Evolutionary conservation across 768 basidiomycete species (phyloP).

Genomic region (Asterophora parasitica): DNA sequence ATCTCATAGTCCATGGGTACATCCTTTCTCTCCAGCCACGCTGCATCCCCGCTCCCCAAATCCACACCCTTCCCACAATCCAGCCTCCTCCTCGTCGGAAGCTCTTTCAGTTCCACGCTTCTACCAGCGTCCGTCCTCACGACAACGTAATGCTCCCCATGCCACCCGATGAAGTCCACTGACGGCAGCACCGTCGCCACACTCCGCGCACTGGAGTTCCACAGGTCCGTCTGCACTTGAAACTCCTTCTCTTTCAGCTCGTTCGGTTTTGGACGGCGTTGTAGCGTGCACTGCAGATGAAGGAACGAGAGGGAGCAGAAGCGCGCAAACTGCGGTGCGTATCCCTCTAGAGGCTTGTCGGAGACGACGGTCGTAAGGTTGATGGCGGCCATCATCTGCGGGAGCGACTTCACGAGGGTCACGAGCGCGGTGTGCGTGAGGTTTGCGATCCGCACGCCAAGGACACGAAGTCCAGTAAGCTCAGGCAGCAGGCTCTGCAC

Average conservation of each 20-base stretch:
- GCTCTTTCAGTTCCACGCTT: slow-evolving; percentile 50
- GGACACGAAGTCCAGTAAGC: slow-evolving; percentile 45
- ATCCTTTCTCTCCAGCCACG: slow-evolving; percentile 68
- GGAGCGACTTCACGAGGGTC: slow-evolving; percentile 37
- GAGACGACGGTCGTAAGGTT: slow-evolving; percentile 47
- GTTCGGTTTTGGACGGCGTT: slow-evolving; percentile 50
- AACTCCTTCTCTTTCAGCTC: slow-evolving; percentile 58
- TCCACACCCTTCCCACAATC: slow-evolving; percentile 68
- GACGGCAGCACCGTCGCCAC: slow-evolving; percentile 47
- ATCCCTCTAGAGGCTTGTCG: slow-evolving; percentile 48
- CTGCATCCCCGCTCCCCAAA: slow-evolving; percentile 54
- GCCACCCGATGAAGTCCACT: slow-evolving; percentile 69
- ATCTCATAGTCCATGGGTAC: slow-evolving; percentile 75
- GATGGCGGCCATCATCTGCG: slow-evolving; percentile 47
- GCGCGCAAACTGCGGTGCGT: slow-evolving; percentile 39
- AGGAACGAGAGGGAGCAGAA: slow-evolving; percentile 55
- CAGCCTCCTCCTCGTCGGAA: slow-evolving; percentile 50
- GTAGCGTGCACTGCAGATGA: slow-evolving; percentile 46
- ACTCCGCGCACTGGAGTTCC: slow-evolving; percentile 45
- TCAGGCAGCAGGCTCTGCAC: slow-evolving; percentile 47
- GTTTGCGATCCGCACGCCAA: slow-evolving; percentile 54
- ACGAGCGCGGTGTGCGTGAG: slow-evolving; percentile 34
- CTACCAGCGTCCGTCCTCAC: slow-evolving; percentile 31
- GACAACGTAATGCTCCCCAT: slow-evolving; percentile 66
- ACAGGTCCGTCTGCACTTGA: slow-evolving; percentile 50